Base-by-base conservation (phyloP, 192 early-diverging fungal species). In the Pilaira anomala region DNA sequence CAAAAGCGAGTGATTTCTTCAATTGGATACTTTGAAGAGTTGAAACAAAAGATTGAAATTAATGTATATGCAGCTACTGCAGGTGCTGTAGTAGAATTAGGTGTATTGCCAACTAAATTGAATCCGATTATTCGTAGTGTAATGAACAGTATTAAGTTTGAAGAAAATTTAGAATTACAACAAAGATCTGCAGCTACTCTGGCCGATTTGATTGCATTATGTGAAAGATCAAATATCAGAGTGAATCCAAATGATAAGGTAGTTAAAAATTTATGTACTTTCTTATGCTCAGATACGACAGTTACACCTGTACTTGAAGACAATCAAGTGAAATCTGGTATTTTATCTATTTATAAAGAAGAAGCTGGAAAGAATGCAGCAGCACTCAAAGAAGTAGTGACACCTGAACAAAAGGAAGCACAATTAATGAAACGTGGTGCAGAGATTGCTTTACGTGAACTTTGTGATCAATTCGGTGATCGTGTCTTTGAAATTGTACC, bases 71-170 rank as follows among this genome's bases (percentile, higher is more conserved):
- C 91, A 0, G 81, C 85, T 18, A 76, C 87, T 24, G 89, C 95
- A n/a, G 81, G 87, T 0, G 93, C 95, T 2, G 79, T 95, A 2
- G 87, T 96, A 0, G 83, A 84, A 7, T 62, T 96, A 26, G 91
- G 89, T 3, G 75, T 63, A 2, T 75, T 98, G 12, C 95, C 97
- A 7, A 57, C 76, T 0, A 95, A 93, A 69, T 79, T 96, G 7
- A 95, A 91, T 62, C 83, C 87, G 0, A 75, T 99, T 8, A 86
- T 98, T 49, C 85, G 93, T 22, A 75, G 88, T 49, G 72, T 99
- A 26, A 97, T 97, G 93, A 85, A 88, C 44, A 83, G 87, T 14
- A 78, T 97, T 60, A 91, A 93, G 72, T 73, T 87, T 44, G 84
- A 88, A 56, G 77, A 90, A 33, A 91, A 87, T 39, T 40, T 75